A percentile compares a stretch with the other conserved stretches of the same genome.
Conservation (phyloP, 495 filamentous ascomycete species). For the Annulohypoxylon stygium region DNA sequence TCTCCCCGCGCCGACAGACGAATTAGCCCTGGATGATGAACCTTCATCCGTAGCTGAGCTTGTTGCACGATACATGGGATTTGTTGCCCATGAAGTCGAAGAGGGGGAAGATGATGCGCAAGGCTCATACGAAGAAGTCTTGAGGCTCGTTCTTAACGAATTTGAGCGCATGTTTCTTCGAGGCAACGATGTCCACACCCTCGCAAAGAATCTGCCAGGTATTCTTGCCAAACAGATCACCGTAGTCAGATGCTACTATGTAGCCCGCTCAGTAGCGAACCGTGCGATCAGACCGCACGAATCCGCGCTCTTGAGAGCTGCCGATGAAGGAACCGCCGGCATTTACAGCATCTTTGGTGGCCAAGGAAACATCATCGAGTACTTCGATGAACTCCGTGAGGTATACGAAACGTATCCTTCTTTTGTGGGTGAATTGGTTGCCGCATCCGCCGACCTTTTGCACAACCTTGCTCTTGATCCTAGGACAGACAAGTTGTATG, state of each 20-base stretch:
- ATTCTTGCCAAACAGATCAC: conserved; percentile 89
- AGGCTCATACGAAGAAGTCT: conserved; percentile 85
- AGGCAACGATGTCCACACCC: conserved; percentile 95
- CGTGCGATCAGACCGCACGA: conserved; percentile 88
- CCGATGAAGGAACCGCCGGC: conserved; percentile 78
- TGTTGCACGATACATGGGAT: conserved; percentile 90
- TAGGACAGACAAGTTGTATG: conserved; percentile 91
- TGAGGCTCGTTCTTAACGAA: conserved; percentile 90
- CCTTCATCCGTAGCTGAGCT: conserved; percentile 92
- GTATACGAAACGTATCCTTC: conserved; percentile 90
- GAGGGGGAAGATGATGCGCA: conserved; percentile 91
- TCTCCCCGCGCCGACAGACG: conserved; percentile 91
- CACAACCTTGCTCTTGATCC: conserved; percentile 87
- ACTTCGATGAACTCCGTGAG: conserved; percentile 95
- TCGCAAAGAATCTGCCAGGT: conserved; percentile 86
- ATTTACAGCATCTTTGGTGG: conserved; percentile 96
- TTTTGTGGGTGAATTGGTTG: conserved; percentile 87
- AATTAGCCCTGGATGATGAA: conserved; percentile 97
- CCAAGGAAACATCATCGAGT: conserved; percentile 99
- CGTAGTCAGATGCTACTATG: conserved; percentile 89
- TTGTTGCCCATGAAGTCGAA: conserved; percentile 85
- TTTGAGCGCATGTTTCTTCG: conserved; percentile 95
- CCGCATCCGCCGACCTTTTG: conserved; percentile 81
- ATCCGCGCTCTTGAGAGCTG: conserved; percentile 91
- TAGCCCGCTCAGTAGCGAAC: conserved; percentile 83